Percentiles rank a stretch among this genome's conserved stretches.
These are phyloP conservation scores for Pseudocercospora fuligena DNA, from an alignment of 2,329 filamentous ascomycete species.

Conservation along the genomic window DNA sequence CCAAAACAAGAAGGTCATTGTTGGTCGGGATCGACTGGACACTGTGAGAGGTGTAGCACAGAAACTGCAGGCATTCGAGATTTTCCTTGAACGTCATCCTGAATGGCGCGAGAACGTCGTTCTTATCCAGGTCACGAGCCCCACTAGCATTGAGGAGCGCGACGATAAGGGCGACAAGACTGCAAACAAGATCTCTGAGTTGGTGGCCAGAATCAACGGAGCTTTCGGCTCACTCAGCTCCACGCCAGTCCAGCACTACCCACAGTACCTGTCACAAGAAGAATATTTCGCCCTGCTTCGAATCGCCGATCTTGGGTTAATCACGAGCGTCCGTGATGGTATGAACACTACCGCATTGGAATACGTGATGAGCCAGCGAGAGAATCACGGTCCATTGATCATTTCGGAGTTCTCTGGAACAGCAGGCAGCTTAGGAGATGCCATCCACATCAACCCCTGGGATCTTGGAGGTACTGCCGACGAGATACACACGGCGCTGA, in stretches of 20 bases:
- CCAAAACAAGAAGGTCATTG: conserved; percentile 90
- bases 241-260: conserved; percentile 91
- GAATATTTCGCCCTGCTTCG: conserved; percentile 96
- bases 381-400: conserved; percentile 84
- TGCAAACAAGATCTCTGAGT: conserved; percentile 84
- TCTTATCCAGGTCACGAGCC: conserved; percentile 89
- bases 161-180: conserved; percentile 80
- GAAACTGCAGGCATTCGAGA: conserved; percentile 92
- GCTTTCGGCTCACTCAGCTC: conserved; percentile 85
- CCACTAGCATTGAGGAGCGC: conserved; percentile 68
- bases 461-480: conserved; percentile 82
- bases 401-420: conserved; percentile 97
- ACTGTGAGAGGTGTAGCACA: conserved; percentile 92
- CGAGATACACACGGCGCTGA: conserved; percentile 80
- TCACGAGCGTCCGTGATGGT: conserved; percentile 93
- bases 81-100: conserved; percentile 86
- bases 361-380: conserved; percentile 90
- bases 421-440: conserved; percentile 79
- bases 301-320: conserved; percentile 86
- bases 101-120: conserved; percentile 93
- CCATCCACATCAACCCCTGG: conserved; percentile 97
- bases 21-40: conserved; percentile 91
- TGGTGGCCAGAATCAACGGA: conserved; percentile 91
- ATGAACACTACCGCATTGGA: conserved; percentile 98
- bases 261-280: conserved; percentile 84